Percentiles rank a stretch among this genome's conserved stretches.
These are phyloP conservation scores for Viridothelium virens DNA, from an alignment of 495 filamentous ascomycete species.

Conservation along the genomic window DNA sequence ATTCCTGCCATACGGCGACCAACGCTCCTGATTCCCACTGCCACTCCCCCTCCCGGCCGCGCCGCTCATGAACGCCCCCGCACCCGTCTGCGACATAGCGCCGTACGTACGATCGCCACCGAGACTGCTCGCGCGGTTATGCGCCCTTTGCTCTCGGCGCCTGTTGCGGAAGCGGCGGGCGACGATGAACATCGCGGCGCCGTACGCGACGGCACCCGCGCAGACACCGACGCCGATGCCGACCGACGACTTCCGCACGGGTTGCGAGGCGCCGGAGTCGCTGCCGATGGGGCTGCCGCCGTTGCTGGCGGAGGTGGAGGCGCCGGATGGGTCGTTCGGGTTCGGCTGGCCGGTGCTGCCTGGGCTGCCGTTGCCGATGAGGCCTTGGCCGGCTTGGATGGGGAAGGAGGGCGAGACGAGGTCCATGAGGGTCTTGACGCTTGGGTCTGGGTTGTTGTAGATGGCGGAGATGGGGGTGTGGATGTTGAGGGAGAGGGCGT, in stretches of 20 bases:
- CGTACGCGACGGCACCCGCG: constrained; percentile 79
- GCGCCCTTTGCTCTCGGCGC: constrained; percentile 50
- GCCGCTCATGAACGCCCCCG: constrained; percentile 26
- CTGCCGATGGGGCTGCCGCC: constrained; percentile 42
- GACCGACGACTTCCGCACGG: constrained; percentile 67
- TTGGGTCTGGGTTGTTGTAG: constrained; percentile 57
- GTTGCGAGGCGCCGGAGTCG: constrained; percentile 44
- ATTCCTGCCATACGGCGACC: constrained; percentile 31
- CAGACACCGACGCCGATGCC: constrained; percentile 74
- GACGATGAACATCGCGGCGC: constrained; percentile 96
- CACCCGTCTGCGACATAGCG: constrained; percentile 22
- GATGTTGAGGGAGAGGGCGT: constrained; percentile 55
- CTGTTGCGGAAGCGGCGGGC: constrained; percentile 88
- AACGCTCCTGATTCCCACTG: constrained; percentile 45
- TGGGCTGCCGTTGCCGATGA: constrained; percentile 37
- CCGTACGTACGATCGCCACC: constrained; percentile 26
- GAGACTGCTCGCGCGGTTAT: constrained; percentile 69
- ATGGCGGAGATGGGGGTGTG: constrained; percentile 58
- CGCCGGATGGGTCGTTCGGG: constrained; percentile 27
- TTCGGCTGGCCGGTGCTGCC: constrained; percentile 28
- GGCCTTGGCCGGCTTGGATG: constrained; percentile 57
- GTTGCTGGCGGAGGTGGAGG: constrained; percentile 26
- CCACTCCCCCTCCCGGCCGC: constrained; percentile 48
- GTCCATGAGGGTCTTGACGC: constrained; percentile 59
- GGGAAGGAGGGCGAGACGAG: constrained; percentile 83